Evolutionary conservation across 1,284 basidiomycete species (phyloP).

Genomic region (Malassezia sympodialis): DNA sequence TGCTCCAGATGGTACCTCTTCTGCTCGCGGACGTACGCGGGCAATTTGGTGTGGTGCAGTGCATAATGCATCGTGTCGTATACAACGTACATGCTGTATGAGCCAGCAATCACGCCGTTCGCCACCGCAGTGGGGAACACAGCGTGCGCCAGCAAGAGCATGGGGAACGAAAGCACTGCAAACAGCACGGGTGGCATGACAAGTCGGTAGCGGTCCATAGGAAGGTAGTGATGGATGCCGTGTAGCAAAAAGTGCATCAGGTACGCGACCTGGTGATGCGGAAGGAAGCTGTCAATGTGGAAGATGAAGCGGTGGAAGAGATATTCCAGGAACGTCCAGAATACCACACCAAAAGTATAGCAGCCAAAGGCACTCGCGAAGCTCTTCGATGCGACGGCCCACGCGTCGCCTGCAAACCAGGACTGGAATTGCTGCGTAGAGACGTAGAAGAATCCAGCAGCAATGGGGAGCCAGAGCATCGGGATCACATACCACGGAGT

Average conservation of each 20-base stretch:
- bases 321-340: slow-evolving; percentile 96
- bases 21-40: slow-evolving; percentile 75
- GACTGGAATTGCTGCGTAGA: slow-evolving; percentile 66
- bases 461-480: slow-evolving; percentile 80
- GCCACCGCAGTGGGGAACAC: slow-evolving; percentile 74
- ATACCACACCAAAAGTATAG: slow-evolving; percentile 71
- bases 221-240: slow-evolving; percentile 93
- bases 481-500: slow-evolving; percentile 94
- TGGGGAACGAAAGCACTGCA: slow-evolving; percentile 66
- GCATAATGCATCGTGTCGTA: slow-evolving; percentile 49
- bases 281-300: slow-evolving; percentile 83
- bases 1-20: slow-evolving; percentile 98
- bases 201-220: slow-evolving; percentile 74
- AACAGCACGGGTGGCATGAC: slow-evolving; percentile 96
- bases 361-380: slow-evolving; percentile 49
- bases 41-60: slow-evolving; percentile 54
- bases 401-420: slow-evolving; percentile 13
- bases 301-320: slow-evolving; percentile 92
- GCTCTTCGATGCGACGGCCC: slow-evolving; percentile 24
- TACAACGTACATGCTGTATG: slow-evolving; percentile 76
- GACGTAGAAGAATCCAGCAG: slow-evolving; percentile 67
- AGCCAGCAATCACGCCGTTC: slow-evolving; percentile 83
- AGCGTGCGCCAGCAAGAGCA: slow-evolving; percentile 73
- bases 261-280: slow-evolving; percentile 70
- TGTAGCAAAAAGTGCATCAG: slow-evolving; percentile 86